Evolutionary conservation across 2,329 filamentous ascomycete species (phyloP), one percentile per base, ranked within the genome.

Genomic region (Penicillium thymicola): DNA sequence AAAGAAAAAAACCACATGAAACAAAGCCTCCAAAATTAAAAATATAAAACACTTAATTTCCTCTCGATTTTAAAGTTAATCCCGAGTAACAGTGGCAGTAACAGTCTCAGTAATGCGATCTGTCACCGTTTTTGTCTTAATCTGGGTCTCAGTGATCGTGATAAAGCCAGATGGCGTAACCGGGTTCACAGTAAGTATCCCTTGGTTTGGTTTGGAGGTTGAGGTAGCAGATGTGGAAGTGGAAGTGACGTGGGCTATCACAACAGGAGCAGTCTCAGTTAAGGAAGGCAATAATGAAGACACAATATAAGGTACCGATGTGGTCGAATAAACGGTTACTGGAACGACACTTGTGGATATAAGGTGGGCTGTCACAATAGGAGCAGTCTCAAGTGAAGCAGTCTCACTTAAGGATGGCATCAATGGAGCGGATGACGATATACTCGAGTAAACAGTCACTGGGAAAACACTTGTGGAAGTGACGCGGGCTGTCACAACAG

Each of bases 111-210:
- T 52, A 40, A 45, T 30, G 18, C 59, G 65, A 5, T 55, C 54
- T n/a, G 61, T 66, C 18, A 55, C 59, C 5, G 65, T 67, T 32
- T 53, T 43, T 10, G 51, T 60, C 28, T 57, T 36, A 0, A 62
- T 59, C 14, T 32, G 25, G 0, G 60, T 59, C 14, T 55, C 50
- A 4, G 58, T 64, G 25, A 66, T 43, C 2, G 57, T 59, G 16
- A 64, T 38, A n/a, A 57, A 43, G 5, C 57, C 61, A 32, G 54
- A 13, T 1, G 55, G 64, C 3, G 59, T 63, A 37, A 64, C 21
- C 8, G 61, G 62, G 8, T 59, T 48, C 5, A 65, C 44, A 21
- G 27, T 45, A 13, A 64, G 34, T 21, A 40, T 37, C 16, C 57
- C 51, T 41, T 46, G 27, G 9, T 28, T 36, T 18, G 21, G 13